Conservation (phyloP, 306 rosid genomes). For the Sphenostylis stenocarpa region DNA sequence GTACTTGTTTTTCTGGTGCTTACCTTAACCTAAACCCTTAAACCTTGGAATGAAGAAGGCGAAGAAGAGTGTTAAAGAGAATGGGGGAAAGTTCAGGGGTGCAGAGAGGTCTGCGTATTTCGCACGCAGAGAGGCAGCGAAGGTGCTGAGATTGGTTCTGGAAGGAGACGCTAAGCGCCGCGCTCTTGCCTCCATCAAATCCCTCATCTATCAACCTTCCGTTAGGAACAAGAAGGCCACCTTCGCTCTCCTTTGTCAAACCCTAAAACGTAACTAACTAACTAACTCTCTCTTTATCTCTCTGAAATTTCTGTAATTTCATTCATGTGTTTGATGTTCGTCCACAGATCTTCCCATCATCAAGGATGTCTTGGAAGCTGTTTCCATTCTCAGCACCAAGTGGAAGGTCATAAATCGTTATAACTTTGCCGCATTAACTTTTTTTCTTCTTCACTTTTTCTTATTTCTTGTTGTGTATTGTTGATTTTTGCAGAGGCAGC, state of each 20-base stretch:
- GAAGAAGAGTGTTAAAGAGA: conserved; percentile 22
- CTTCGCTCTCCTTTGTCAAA: conserved; percentile 78
- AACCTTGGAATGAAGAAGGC: conserved; percentile 23
- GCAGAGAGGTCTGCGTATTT: conserved; percentile 82
- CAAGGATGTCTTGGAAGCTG: conserved; percentile 60
- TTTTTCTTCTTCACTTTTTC: not conserved
- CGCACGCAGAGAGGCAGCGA: conserved; percentile 87
- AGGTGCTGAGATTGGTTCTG: conserved; percentile 62
- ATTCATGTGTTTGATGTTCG: not conserved
- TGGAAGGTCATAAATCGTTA: conserved; percentile 67
- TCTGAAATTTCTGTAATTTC: not conserved
- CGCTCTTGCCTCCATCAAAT: conserved; percentile 84
- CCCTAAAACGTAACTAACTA: conserved; percentile 69
- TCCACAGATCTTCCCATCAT: conserved; percentile 74
- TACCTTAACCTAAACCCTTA: conserved; percentile 13
- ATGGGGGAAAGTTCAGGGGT: conserved; percentile 32
- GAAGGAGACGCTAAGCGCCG: conserved; percentile 83
- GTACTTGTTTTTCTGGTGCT: not conserved
- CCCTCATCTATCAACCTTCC: conserved; percentile 78
- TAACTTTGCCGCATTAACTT: not conserved
- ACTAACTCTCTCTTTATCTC: not conserved
- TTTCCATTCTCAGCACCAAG: conserved; percentile 57
- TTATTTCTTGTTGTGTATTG: not conserved
- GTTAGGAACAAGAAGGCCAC: conserved; percentile 87
- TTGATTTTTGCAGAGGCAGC: conserved; percentile 57